These are phyloP conservation scores for Ophiognomonia clavigignenti-juglandacearum DNA, from an alignment of 2,329 filamentous ascomycete genomes.

Conservation along the genomic window DNA sequence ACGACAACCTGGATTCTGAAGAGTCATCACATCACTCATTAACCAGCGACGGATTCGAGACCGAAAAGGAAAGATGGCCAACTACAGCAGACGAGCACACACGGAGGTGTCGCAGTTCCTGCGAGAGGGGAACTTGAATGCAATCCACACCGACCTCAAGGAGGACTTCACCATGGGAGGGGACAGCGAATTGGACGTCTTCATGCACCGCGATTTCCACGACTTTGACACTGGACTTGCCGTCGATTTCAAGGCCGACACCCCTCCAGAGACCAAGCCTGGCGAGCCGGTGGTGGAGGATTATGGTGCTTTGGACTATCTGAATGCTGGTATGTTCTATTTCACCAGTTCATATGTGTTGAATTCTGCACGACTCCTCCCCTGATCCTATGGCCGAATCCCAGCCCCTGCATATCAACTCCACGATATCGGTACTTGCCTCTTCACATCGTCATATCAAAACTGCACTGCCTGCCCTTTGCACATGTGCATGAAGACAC, in stretches of 20 bases:
- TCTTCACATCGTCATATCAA: too few species aligned
- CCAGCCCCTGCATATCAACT: too few species aligned
- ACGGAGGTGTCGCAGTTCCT: constrained; percentile 89
- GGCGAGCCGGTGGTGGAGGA: constrained; percentile 41
- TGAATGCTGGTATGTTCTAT: constrained; percentile 11
- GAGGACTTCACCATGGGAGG: constrained; percentile 51
- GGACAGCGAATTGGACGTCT: constrained; percentile 70
- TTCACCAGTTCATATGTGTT: too few species aligned
- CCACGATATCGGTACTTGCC: too few species aligned
- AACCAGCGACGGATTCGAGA: too few species aligned
- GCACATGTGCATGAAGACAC: too few species aligned
- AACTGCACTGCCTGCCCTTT: too few species aligned
- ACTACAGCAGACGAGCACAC: constrained; percentile 70
- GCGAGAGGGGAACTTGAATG: constrained; percentile 66
- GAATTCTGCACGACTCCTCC: too few species aligned
- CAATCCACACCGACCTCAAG: constrained; percentile 56
- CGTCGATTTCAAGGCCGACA: constrained; percentile 47
- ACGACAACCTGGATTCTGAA: too few species aligned
- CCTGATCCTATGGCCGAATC: too few species aligned
- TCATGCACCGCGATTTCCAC: constrained; percentile 79
- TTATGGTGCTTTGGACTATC: constrained; percentile 43
- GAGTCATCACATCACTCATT: too few species aligned
- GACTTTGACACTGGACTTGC: constrained; percentile 68
- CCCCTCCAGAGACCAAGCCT: constrained; percentile 27
- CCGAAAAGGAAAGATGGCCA: constrained; percentile 69